phyloP scores from a whole-genome alignment of 257 asterid genomes.

The Solanum habrochaites region DNA sequence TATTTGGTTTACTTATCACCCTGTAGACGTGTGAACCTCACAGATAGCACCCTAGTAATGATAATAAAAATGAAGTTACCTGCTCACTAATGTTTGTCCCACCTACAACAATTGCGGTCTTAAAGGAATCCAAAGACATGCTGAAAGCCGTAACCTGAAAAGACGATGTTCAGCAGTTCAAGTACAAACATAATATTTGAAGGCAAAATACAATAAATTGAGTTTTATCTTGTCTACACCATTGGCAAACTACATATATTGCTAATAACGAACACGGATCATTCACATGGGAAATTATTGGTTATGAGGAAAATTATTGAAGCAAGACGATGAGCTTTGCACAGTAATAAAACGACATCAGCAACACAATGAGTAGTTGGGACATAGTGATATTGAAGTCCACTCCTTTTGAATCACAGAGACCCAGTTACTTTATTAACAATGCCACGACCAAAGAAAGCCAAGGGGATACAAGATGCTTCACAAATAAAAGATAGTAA shows the following conservation, averaged over 20 bases:
- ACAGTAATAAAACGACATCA: not conserved
- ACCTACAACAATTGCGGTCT: constrained; percentile 80
- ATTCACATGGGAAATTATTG: not conserved
- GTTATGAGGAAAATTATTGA: not conserved
- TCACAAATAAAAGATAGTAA: not conserved
- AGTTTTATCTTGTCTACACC: not conserved
- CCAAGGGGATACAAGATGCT: not conserved
- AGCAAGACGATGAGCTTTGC: not conserved
- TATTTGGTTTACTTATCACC: not conserved
- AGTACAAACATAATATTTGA: not conserved
- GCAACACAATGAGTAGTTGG: not conserved
- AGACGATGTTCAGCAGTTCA: not conserved
- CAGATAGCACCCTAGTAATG: not conserved
- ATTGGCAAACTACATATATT: not conserved
- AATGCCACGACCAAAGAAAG: not conserved
- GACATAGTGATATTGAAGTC: not conserved
- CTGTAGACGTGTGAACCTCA: not conserved
- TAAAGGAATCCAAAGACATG: constrained; percentile 59
- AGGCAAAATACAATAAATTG: not conserved
- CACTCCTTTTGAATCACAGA: not conserved
- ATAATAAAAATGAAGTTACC: constrained; percentile 22
- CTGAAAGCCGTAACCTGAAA: constrained; percentile 88
- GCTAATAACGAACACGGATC: not conserved
- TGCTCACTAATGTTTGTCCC: constrained; percentile 84
- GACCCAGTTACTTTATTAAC: not conserved